These are phyloP conservation scores for Taphrina populina DNA, from an alignment of 1,139 yeast species.

Conservation along the genomic window DNA sequence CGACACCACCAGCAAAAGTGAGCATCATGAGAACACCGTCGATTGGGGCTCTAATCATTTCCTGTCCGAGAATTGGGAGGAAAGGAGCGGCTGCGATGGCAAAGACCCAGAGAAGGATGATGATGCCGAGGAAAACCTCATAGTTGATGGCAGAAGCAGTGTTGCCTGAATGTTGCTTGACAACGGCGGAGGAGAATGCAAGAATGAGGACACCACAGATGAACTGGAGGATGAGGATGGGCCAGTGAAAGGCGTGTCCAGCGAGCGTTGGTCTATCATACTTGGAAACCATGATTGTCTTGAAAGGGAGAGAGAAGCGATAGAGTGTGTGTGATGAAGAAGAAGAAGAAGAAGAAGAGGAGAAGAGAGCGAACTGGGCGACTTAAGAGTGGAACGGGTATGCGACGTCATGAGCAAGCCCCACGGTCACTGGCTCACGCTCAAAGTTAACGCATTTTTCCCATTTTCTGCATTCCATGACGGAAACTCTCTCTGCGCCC, in stretches of 20 bases:
- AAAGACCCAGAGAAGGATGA: slow-evolving; percentile 79
- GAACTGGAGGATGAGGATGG: slow-evolving; percentile 72
- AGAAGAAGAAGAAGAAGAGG: not conserved
- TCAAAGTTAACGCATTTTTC: too few species aligned
- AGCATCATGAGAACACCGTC: slow-evolving; percentile 88
- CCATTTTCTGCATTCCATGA: too few species aligned
- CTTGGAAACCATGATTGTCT: slow-evolving; percentile 31
- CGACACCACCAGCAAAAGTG: slow-evolving; percentile 92
- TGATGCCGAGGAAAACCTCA: slow-evolving; percentile 79
- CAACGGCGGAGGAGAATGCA: slow-evolving; percentile 82
- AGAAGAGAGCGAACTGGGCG: slow-evolving; percentile 12
- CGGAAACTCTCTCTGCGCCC: too few species aligned
- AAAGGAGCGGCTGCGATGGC: slow-evolving; percentile 51
- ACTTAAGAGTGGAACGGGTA: slow-evolving; percentile 17
- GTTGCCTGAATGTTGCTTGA: slow-evolving; percentile 56
- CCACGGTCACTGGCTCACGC: too few species aligned
- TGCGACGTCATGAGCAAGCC: slow-evolving; percentile 25
- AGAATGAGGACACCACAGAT: slow-evolving; percentile 71
- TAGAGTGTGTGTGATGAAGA: not conserved
- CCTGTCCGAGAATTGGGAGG: slow-evolving; percentile 64
- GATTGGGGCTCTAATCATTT: slow-evolving; percentile 65
- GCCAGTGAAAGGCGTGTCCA: slow-evolving; percentile 34
- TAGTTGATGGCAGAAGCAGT: slow-evolving; percentile 83
- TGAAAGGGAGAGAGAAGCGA: slow-evolving; percentile 1
- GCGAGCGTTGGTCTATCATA: slow-evolving; percentile 33